phyloP scores from a whole-genome alignment of 768 basidiomycete species.

The Boletales sp. region DNA sequence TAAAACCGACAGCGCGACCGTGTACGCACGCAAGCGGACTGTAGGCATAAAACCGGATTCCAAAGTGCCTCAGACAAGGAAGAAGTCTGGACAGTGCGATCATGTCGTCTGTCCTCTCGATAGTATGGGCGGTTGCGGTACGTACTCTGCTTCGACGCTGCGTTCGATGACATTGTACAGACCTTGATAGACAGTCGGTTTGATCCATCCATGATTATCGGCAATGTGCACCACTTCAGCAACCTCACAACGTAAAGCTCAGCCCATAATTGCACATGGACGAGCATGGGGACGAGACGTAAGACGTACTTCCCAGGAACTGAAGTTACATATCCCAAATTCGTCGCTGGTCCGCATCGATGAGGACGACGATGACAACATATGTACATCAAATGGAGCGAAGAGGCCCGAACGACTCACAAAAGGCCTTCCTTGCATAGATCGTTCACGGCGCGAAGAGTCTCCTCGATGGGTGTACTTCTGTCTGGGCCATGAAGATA shows the following conservation, averaged over 20 bases:
- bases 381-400: not conserved
- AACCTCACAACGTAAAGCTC: constrained; percentile 23
- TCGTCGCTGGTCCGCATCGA: constrained; percentile 5
- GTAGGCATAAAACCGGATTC: constrained; percentile 37
- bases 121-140: not conserved
- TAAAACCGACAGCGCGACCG: no score
- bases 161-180: constrained; percentile 47
- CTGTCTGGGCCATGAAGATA: constrained; percentile 37
- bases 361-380: no score
- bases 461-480: constrained; percentile 43
- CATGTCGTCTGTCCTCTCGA: not conserved
- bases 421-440: constrained; percentile 51
- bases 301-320: constrained; percentile 31
- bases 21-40: constrained; percentile 19
- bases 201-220: constrained; percentile 43
- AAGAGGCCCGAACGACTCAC: constrained; percentile 22
- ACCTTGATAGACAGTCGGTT: constrained; percentile 49
- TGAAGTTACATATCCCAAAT: constrained; percentile 12
- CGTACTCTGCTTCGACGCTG: constrained; percentile 9
- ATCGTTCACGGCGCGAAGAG: constrained; percentile 44
- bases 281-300: not conserved
- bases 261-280: not conserved
- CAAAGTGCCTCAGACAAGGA: constrained; percentile 40
- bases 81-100: constrained; percentile 24
- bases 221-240: constrained; percentile 44